Conservation (phyloP, 1,139 yeast species). For the Saccharomyces pastorianus region DNA sequence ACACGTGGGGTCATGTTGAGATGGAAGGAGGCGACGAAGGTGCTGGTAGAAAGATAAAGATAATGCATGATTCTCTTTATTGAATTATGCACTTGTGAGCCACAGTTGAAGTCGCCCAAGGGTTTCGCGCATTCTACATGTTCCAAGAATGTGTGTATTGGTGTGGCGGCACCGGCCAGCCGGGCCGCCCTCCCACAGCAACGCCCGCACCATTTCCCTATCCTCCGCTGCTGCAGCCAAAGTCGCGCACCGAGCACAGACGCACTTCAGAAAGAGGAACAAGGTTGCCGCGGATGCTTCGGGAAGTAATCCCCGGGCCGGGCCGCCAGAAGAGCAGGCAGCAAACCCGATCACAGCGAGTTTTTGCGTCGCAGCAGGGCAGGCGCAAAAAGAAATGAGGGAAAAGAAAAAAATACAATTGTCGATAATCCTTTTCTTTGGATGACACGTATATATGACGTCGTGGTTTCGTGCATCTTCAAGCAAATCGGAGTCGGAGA, state of each 20-base stretch:
- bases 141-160: neutral
- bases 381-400: neutral
- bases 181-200: neutral
- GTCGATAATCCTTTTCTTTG: neutral
- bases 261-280: neutral
- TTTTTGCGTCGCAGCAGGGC: neutral
- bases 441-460: neutral
- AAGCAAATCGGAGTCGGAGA: neutral
- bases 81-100: neutral
- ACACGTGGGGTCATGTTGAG: neutral
- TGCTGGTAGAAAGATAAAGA: neutral
- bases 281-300: neutral
- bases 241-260: neutral
- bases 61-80: neutral
- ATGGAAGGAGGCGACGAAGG: neutral
- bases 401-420: neutral
- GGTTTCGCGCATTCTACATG: neutral
- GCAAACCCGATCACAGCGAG: neutral
- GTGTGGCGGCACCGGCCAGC: neutral
- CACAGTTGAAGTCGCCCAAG: neutral
- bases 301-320: neutral
- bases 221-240: neutral
- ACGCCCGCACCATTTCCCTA: neutral
- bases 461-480: neutral
- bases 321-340: neutral